Conservation (phyloP, 805 yeast species). For the Diddensiella transvaalensis region DNA sequence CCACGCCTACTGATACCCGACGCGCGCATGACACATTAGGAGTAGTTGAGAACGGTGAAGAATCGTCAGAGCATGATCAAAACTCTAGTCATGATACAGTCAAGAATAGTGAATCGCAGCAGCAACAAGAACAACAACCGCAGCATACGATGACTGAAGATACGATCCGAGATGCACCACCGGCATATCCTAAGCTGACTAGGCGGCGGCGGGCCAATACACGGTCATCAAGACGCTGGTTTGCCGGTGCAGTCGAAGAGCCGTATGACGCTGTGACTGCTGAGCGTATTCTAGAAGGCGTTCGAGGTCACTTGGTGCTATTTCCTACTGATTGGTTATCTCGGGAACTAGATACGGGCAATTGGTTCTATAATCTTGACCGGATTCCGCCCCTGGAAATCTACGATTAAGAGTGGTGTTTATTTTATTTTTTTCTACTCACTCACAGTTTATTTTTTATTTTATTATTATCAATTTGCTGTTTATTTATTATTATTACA, state of each 20-base stretch:
- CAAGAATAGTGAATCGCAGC: not conserved
- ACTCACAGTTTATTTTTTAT: no score
- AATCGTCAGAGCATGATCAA: not conserved
- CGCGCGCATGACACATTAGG: constrained; percentile 21
- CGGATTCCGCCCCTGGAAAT: constrained; percentile 94
- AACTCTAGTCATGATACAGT: not conserved
- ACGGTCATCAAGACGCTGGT: constrained; percentile 10
- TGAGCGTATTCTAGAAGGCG: constrained; percentile 61
- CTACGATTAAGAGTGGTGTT: constrained; percentile 55
- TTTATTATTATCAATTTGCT: not conserved
- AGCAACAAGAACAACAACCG: not conserved
- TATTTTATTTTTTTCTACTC: not conserved
- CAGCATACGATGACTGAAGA: not conserved
- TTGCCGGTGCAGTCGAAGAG: constrained; percentile 32
- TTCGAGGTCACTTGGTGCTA: constrained; percentile 84
- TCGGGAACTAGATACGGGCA: constrained; percentile 76
- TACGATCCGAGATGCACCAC: not conserved
- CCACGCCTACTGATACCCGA: constrained; percentile 16
- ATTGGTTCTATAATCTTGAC: constrained; percentile 94
- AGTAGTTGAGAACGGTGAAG: not conserved
- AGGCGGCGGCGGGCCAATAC: constrained; percentile 16
- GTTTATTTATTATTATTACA: not conserved
- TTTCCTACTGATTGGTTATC: constrained; percentile 91
- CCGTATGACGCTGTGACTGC: constrained; percentile 75
- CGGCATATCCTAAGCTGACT: not conserved